Percentiles rank a stretch among this genome's conserved stretches.
Evolutionary conservation across 139 green algal species (phyloP).

Genomic region (Chlamydomonas eustigma): DNA sequence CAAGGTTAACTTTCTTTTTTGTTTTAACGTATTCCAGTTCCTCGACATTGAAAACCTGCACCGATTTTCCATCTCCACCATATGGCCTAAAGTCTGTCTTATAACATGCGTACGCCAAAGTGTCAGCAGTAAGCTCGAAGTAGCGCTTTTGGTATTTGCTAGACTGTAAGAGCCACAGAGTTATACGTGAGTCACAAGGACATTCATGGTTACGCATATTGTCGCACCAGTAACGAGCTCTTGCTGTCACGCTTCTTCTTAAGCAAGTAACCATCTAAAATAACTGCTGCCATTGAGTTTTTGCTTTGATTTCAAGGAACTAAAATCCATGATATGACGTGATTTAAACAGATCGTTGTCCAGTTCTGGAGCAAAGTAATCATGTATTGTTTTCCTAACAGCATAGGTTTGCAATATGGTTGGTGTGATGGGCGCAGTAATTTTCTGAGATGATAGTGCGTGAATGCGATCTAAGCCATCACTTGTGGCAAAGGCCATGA

Average conservation of each 20-base stretch:
- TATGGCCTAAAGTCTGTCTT: not conserved
- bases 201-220: not conserved
- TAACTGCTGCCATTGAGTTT: too few relatives aligned
- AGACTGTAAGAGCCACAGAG: not conserved
- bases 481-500: too few relatives aligned
- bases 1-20: conserved; percentile 12
- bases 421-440: too few relatives aligned
- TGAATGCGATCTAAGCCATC: too few relatives aligned
- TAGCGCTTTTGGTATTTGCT: conserved; percentile 26
- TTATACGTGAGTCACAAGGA: not conserved
- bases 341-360: too few relatives aligned
- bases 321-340: too few relatives aligned
- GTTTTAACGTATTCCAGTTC: conserved; percentile 13
- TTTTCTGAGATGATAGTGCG: too few relatives aligned
- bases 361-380: too few relatives aligned
- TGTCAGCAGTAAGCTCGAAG: conserved; percentile 23
- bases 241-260: conserved; percentile 23
- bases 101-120: conserved; percentile 21
- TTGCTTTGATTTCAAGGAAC: too few relatives aligned
- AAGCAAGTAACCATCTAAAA: conserved; percentile 12
- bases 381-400: too few relatives aligned
- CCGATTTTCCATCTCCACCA: not conserved
- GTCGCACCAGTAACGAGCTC: conserved; percentile 2
- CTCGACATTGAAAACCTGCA: conserved; percentile 14
- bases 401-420: too few relatives aligned